Evolutionary conservation across 129 eudicot genomes (phyloP), one percentile per base, ranked within the genome.

Genomic region (Artemisia tridentata): DNA sequence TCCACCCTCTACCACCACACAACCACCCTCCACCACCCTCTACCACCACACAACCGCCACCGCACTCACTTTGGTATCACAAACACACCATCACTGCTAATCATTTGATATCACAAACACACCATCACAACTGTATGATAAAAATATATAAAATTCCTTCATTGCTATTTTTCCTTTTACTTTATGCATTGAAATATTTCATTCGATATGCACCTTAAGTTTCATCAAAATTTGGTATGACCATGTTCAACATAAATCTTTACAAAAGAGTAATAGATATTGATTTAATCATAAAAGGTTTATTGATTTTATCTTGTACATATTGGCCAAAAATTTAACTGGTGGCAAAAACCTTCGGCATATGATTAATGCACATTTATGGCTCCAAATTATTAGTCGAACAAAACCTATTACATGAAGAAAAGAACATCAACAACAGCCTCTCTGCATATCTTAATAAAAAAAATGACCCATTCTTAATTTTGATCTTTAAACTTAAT

Each of bases 351-450:
- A 66, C 68, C 57, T 46, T 50, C 45, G 16, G 67, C 71, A 59
- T 57, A 31, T 25, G 19, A 51, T 69, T 27, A 23, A 65, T 21
- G 71, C 65, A 74, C 57, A 65, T 41, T 55, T 56, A 34, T 19
- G 31, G 52, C 47, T 77, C 14, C 16, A 62, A n/a, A n/a, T 82
- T 68, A 73, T 77, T 65, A 78, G 59, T 75, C 61, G 83, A 65
- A 70, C 84, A 83, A 80, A 85, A 82, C 75, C 85, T 64, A 71
- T 55, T 78, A 49, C 49, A 75, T 46, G 49, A 72, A 57, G 73
- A 81, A 38, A 38, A 66, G 69, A 63, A 51, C 78, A 75, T 21
- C 29, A 81, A 31, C 27, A 53, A 74, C 61, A 34, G 10, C 71
- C 38, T 25, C 74, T 71, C 81, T 51, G 72, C 68, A 66, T 14